phyloP scores from a whole-genome alignment of 495 filamentous ascomycete species.

The Letharia lupina region DNA sequence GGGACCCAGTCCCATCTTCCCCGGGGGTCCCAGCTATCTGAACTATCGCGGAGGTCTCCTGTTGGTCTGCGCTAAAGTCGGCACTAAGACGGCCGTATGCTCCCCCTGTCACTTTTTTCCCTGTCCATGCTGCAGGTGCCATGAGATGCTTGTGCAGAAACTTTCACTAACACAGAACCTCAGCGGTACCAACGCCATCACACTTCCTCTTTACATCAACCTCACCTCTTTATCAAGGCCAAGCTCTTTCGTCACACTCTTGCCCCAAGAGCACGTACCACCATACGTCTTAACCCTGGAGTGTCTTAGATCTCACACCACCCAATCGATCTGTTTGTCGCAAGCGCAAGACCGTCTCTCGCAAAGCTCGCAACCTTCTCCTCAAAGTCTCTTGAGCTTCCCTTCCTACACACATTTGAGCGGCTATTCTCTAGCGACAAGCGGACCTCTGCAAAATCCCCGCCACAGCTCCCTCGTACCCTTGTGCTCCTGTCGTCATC shows the following conservation, averaged over 20 bases:
- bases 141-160: constrained; percentile 18
- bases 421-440: constrained; percentile 19
- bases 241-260: constrained; percentile 5
- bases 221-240: constrained; percentile 1
- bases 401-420: constrained; percentile 9
- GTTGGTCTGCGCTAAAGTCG: constrained; percentile 10
- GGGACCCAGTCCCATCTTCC: background rate
- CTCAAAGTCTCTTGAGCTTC: constrained; percentile 5
- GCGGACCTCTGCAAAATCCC: constrained; percentile 12
- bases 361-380: constrained; percentile 2
- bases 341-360: constrained; percentile 16
- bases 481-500: constrained; percentile 12
- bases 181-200: constrained; percentile 12
- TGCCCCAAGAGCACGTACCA: background rate
- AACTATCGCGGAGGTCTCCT: constrained; percentile 1
- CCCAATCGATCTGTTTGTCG: constrained; percentile 3
- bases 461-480: constrained; percentile 4
- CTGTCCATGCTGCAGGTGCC: constrained; percentile 17
- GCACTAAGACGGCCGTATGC: constrained; percentile 8
- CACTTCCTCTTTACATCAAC: constrained; percentile 4
- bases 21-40: background rate
- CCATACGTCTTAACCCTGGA: background rate
- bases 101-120: constrained; percentile 5
- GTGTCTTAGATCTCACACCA: background rate
- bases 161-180: constrained; percentile 12